Base-by-base conservation (phyloP, 2,329 filamentous ascomycete species). In the Penicillium sp. region DNA sequence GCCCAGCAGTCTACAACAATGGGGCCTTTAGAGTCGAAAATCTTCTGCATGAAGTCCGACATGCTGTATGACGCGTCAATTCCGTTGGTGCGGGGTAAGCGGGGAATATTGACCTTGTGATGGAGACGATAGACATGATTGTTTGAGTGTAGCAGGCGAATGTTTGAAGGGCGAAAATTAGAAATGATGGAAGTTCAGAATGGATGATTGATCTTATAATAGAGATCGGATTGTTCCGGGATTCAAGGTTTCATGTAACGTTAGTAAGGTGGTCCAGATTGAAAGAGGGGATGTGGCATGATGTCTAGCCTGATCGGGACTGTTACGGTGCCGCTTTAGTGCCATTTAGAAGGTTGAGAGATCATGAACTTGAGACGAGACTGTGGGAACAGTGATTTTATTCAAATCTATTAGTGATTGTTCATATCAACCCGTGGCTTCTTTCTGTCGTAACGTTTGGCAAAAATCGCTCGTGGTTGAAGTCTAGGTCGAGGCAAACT, bases 1-100 rank as follows among this genome's bases (percentile, higher is more conserved):
- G 58, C 58, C 41, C 46, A 60, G 49, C 50, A 53, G 33, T 60
- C 58, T 18, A 60, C 43, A 21, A 60, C 38, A 3, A 55, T 31
- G 15, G 41, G 31, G 29, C 45, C 55, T 1, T 29, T 4, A 5
- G 44, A 21, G 39, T 15, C 29, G 26, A 51, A 26, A 34, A 60
- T 49, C 26, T 50, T 49, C 12, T 46, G 31, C 16, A 42, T 13
- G 51, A 58, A 60, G 4, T 58, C 55, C 7, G 46, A 3, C 7
- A 28, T 41, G 41, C 57, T 60, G 33, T 28, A 10, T 2, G 5
- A 9, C 10, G 6, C n/a, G 41, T 42, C n/a, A 42, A 21, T 26
- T 26, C 13, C 16, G 23, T n/a, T 9, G 13, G 9, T 21, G 36
- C 18, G 36, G 36, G 36, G 36, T 23, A 21, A 39, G 36, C 10